Evolutionary conservation across 306 rosid species (phyloP), one percentile per base, ranked within the genome.

Genomic region (Prunus armeniaca): DNA sequence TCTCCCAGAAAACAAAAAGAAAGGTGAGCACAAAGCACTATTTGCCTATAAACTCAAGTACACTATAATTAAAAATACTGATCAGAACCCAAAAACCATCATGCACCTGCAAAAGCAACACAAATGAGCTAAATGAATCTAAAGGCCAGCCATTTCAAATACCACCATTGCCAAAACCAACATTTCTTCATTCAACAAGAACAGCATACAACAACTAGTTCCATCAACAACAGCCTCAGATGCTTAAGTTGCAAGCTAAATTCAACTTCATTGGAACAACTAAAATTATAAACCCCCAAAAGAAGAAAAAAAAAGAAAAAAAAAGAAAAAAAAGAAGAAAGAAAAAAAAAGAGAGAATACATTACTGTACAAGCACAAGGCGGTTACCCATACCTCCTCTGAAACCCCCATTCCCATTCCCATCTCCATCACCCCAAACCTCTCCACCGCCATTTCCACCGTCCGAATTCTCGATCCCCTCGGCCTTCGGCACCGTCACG

Each of bases 361-460:
- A 74, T 89, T 76, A 91, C 87, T 92, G 97, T 91, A 96, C 99
- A 91, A 96, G 91, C 81, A 96, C 99, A 58, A 93, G 96, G 72
- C 92, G 88, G 82, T 89, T 88, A 65, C 90, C 88, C 89, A 91
- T 84, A 69, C 88, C 96, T 81, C 86, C 88, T 56, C 86, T 65
- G 74, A 89, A 83, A 51, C 67, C 67, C 20, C 88, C 91, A 58
- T 80, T 82, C 38, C 76, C 89, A 71, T 49, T 61, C 47, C 65
- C 81, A 38, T 75, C 88, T 3, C 76, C 76, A 57, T 75, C 87
- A 4, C 76, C 75, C 88, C 89, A 87, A 55, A 80, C 57, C 28
- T 79, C 89, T 54, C 76, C 87, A 46, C 70, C 84, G 45, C 80
- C 87, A 25, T 61, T 81, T 9, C 71, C 85, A 15, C 43, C 80